Base-by-base conservation (phyloP, 768 basidiomycete genomes). In the Thelephora ganbajun region DNA sequence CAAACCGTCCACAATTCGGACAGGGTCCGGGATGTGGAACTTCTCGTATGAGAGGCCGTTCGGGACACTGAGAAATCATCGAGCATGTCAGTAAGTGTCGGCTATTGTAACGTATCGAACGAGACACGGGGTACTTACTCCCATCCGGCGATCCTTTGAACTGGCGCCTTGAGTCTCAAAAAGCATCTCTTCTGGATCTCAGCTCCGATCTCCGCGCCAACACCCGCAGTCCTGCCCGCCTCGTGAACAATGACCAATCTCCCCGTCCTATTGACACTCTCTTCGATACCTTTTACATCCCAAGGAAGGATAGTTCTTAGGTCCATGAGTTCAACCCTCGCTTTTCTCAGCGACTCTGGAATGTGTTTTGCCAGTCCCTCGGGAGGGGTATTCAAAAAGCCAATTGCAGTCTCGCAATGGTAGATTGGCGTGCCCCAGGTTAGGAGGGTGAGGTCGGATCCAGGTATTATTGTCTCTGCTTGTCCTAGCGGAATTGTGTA, bases 391-490 rank as follows among this genome's bases (percentile, higher is more conserved):
- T 63, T 64, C 26, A 96, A 70, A 57, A 92, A 69, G 54, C 79
- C 74, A 12, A 96, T 65, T 0, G 93, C 92, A 14, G 77, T 70
- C 69, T 91, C 86, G 61, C 89, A 90, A 55, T 87, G 81, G 64
- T 89, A 94, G 33, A 96, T 65, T 1, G 92, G 89, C 12, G 91
- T 92, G n/a, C 92, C 92, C 79, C 89, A 97, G 6, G 90, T 78
- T 16, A 96, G 68, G 22, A 96, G 63, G 1, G 93, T 97, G n/a
- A 96, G 68, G 59, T 96, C 92, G 9, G 76, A 70, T 3, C 92
- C 93, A 0, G 73, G 60, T 1, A 72, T 63, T 9, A 97, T 73
- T 6, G 73, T 73, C 57, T 97, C 92, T 5, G 89, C 88, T 51
- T 77, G 72, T 11, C 79, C 80, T 3, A 97, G 71, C 0, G 91